Evolutionary conservation across 2,329 filamentous ascomycete genomes (phyloP).

Genomic region (Lachnellula suecica): DNA sequence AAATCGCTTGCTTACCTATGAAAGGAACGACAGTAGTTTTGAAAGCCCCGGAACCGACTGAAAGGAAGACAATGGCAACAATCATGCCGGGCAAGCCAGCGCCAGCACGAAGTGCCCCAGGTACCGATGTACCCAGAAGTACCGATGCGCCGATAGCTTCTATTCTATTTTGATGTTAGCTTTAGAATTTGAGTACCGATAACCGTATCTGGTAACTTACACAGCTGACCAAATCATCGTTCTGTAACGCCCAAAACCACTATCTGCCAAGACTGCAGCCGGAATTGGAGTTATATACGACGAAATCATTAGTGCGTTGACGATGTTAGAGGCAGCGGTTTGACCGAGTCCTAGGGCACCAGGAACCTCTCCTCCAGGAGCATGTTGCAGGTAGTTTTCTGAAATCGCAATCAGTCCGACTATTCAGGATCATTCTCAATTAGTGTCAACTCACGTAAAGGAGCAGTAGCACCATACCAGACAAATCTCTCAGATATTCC

Average conservation of each 20-base stretch:
- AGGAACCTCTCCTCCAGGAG: slow-evolving; percentile 34
- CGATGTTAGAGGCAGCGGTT: slow-evolving; percentile 45
- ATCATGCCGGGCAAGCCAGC: slow-evolving; percentile 55
- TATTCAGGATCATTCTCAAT: no score
- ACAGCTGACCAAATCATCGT: slow-evolving; percentile 52
- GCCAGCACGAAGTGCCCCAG: slow-evolving; percentile 46
- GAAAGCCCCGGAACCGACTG: slow-evolving; percentile 58
- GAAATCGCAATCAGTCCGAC: not conserved
- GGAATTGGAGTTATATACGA: slow-evolving; percentile 54
- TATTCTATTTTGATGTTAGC: slow-evolving; percentile 26
- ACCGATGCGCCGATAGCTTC: slow-evolving; percentile 54
- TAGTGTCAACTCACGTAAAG: not conserved
- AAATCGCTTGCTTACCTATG: slow-evolving; percentile 36
- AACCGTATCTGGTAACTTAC: not conserved
- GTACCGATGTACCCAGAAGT: slow-evolving; percentile 54
- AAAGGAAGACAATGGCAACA: slow-evolving; percentile 55
- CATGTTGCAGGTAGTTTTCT: slow-evolving; percentile 45
- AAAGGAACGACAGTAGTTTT: slow-evolving; percentile 66
- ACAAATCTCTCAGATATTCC: not conserved
- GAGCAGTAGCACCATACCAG: not conserved
- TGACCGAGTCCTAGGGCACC: slow-evolving; percentile 51
- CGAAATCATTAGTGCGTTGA: slow-evolving; percentile 47
- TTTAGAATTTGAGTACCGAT: not conserved
- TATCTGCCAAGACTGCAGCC: slow-evolving; percentile 58
- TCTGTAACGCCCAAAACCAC: slow-evolving; percentile 60